Base-by-base conservation (phyloP, 176 grass and related monocot genomes). In the Pharus latifolius region DNA sequence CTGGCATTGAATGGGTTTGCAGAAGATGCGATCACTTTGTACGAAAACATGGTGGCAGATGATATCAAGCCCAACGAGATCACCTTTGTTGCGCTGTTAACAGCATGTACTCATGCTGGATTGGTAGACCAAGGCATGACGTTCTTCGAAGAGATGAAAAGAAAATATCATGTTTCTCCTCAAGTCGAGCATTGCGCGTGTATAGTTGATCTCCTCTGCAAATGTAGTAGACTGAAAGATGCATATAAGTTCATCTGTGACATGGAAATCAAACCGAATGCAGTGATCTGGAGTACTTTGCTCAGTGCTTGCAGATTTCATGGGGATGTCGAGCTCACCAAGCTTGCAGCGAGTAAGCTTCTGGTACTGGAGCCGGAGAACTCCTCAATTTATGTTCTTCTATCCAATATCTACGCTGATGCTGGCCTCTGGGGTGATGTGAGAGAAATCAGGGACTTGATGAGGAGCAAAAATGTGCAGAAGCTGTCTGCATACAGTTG, bases 181-280 rank as follows among this genome's bases (percentile, higher is more conserved):
- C 87, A 92, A 83, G 80, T 89, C 22, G 92, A 96, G 70, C 92
- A 96, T 20, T 92, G 79, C n/a, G 82, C 92, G 9, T 92, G 79
- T 66, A 65, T 92, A 29, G 85, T 87, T 13, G 92, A 92, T 55
- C 92, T 96, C 47, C 74, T 88, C 19, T 96, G 92, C 65, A 88
- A 87, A 67, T 82, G 85, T 0, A 88, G 88, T 7, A 75, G 64
- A 20, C 65, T 87, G 70, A 62, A 82, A 65, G 80, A 91, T 62
- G 85, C 88, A 1, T 92, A 86, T 80, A 76, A 84, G 55, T 92
- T 96, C 79, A 76, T 92, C 25, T 70, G 82, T 2, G 79, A 89
- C 70, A 91, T 92, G 85, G 73, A 87, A 66, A 70, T 92, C 4
- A 41, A 88, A 73, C 85, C 88, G 3, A 96, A 91, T 24, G 76